These are phyloP conservation scores for Stachybotrys echinatus DNA, from an alignment of 2,329 filamentous ascomycete genomes.

Conservation along the genomic window DNA sequence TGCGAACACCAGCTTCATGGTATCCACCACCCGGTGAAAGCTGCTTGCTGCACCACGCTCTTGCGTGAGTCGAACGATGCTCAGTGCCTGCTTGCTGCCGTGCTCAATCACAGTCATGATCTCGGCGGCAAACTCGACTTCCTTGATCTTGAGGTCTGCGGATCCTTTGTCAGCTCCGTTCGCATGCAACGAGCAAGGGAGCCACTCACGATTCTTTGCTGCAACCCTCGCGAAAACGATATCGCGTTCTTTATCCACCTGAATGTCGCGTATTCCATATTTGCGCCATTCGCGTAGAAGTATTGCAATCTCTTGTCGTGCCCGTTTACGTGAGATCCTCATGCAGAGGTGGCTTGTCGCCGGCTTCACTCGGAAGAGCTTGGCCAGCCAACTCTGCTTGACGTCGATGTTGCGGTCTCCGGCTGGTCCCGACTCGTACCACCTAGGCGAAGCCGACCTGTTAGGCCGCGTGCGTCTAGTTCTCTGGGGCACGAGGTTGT, in stretches of 20 bases:
- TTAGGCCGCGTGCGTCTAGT: slow-evolving; percentile 4
- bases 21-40: slow-evolving; percentile 78
- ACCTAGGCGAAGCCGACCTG: slow-evolving; percentile 14
- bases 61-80: slow-evolving; percentile 81
- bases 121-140: slow-evolving; percentile 82
- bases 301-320: slow-evolving; percentile 70
- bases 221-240: slow-evolving; percentile 75
- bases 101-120: slow-evolving; percentile 87
- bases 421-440: slow-evolving; percentile 29
- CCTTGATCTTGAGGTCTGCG: slow-evolving; percentile 66
- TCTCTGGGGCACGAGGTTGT: not conserved
- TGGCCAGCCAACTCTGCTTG: slow-evolving; percentile 81
- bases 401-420: slow-evolving; percentile 53
- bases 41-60: slow-evolving; percentile 88
- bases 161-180: not conserved
- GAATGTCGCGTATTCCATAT: slow-evolving; percentile 75
- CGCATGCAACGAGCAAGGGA: not conserved
- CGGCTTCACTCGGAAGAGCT: slow-evolving; percentile 85
- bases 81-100: slow-evolving; percentile 68
- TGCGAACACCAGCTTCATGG: slow-evolving; percentile 64
- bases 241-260: slow-evolving; percentile 72
- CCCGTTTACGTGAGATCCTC: slow-evolving; percentile 59
- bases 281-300: slow-evolving; percentile 75
- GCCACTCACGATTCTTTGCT: slow-evolving; percentile 67
- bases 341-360: slow-evolving; percentile 72